Conservation (phyloP, 31 red algal species). For the Asparagopsis taxiformis region DNA sequence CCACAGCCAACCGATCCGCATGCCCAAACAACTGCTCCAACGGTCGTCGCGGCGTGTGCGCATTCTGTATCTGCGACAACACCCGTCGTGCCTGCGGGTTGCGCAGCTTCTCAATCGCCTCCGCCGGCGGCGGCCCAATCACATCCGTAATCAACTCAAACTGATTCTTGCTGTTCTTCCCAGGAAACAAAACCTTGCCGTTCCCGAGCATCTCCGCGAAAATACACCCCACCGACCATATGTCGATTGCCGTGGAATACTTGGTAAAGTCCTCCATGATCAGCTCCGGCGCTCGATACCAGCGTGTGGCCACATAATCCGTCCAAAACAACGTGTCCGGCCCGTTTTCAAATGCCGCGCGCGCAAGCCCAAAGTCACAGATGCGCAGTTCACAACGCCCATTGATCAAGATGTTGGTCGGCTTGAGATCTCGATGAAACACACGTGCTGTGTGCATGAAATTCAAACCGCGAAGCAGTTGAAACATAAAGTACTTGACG, state of each 20-base stretch:
- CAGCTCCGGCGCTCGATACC: too few relatives aligned
- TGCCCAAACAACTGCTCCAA: conserved; percentile 58
- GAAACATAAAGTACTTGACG: conserved; percentile 84
- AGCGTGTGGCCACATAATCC: conserved; percentile 88
- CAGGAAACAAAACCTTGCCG: conserved; percentile 79
- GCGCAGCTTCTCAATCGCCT: conserved; percentile 62
- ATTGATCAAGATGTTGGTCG: conserved; percentile 73
- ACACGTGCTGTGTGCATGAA: conserved; percentile 70
- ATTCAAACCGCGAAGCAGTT: conserved; percentile 71
- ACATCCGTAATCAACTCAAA: conserved; percentile 83
- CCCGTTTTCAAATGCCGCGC: conserved; percentile 54
- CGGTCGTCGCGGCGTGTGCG: conserved; percentile 37
- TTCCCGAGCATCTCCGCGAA: conserved; percentile 75
- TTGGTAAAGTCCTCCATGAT: conserved; percentile 69
- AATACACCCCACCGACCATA: conserved; percentile 84
- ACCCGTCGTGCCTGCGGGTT: conserved; percentile 65
- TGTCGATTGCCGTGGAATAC: conserved; percentile 85
- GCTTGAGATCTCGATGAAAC: conserved; percentile 72
- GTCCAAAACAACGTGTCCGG: conserved; percentile 75
- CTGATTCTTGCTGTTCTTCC: conserved; percentile 69
- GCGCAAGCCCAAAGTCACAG: conserved; percentile 60
- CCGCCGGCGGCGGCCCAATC: conserved; percentile 57
- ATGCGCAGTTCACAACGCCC: conserved; percentile 50
- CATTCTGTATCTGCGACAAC: conserved; percentile 53
- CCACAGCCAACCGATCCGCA: conserved; percentile 57